These are phyloP conservation scores for Domatiomyces catenatus DNA, from an alignment of 2,329 filamentous ascomycete species.

Conservation along the genomic window DNA sequence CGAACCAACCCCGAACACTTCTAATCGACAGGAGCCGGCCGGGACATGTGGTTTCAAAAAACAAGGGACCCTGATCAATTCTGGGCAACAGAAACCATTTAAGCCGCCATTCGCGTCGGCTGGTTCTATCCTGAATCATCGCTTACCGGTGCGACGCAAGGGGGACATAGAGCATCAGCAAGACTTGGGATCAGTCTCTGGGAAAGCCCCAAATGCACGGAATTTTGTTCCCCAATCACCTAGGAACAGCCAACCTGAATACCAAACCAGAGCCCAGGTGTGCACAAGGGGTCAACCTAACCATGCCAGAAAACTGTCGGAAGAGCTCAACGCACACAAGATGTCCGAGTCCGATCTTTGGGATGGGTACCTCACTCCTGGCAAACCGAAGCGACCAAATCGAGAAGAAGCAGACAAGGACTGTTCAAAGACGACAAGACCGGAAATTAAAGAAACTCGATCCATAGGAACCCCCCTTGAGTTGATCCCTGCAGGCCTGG, in stretches of 20 bases:
- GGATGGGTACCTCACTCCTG: not conserved
- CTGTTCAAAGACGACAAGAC: not conserved
- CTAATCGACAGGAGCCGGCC: not conserved
- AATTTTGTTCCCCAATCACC: not conserved
- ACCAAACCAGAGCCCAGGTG: slow-evolving; percentile 2
- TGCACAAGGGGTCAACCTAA: not conserved
- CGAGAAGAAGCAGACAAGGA: not conserved
- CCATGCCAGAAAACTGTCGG: not conserved
- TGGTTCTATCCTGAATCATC: not conserved
- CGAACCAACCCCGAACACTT: not conserved
- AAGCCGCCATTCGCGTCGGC: not conserved
- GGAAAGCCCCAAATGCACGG: not conserved
- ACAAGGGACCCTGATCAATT: not conserved
- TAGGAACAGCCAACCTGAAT: slow-evolving; percentile 15
- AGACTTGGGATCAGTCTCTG: not conserved
- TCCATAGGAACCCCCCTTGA: not conserved
- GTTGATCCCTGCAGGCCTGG: not conserved
- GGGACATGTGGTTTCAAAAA: not conserved
- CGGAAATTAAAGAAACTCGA: not conserved
- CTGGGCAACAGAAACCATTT: not conserved
- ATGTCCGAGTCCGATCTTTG: not conserved
- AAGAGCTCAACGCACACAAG: not conserved
- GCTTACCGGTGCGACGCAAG: not conserved
- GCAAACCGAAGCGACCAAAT: not conserved
- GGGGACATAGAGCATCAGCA: not conserved